These are phyloP conservation scores for Hygrocybe coccinea DNA, from an alignment of 768 basidiomycete genomes.

Conservation along the genomic window DNA sequence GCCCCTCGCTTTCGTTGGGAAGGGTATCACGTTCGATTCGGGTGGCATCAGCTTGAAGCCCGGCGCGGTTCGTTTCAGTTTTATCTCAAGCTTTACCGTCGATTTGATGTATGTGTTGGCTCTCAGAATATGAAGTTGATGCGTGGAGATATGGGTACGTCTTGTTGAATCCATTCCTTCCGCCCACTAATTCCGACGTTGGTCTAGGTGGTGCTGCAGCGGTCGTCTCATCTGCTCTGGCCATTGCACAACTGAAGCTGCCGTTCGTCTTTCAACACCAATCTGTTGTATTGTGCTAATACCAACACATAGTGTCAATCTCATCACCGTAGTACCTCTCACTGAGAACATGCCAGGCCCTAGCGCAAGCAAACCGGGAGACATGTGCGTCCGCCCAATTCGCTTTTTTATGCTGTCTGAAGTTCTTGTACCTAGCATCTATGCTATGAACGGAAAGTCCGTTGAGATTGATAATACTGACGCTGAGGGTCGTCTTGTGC, in stretches of 20 bases:
- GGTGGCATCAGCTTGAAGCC: slow-evolving; percentile 87
- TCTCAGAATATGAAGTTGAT: slow-evolving; percentile 73
- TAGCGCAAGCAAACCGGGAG: slow-evolving; percentile 75
- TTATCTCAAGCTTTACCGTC: neutral
- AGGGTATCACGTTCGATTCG: slow-evolving; percentile 86
- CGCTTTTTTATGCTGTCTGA: neutral
- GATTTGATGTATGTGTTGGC: neutral
- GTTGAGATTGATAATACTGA: slow-evolving; percentile 87
- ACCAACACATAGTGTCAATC: slow-evolving; percentile 52
- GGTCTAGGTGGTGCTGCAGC: slow-evolving; percentile 68
- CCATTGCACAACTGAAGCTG: slow-evolving; percentile 76
- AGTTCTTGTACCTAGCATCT: slow-evolving; percentile 42
- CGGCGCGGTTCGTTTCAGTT: slow-evolving; percentile 43
- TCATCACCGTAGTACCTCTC: slow-evolving; percentile 67
- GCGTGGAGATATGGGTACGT: slow-evolving; percentile 80
- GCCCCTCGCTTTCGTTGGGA: slow-evolving; percentile 76
- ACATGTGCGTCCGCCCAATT: slow-evolving; percentile 53
- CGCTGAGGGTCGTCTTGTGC: slow-evolving; percentile 73
- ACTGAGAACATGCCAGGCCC: slow-evolving; percentile 84
- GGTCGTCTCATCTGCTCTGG: slow-evolving; percentile 65
- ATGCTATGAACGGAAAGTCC: slow-evolving; percentile 85
- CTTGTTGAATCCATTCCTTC: neutral
- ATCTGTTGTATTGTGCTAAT: slow-evolving; percentile 1
- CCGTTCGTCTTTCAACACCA: slow-evolving; percentile 47
- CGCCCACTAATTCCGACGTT: neutral